Percentiles rank a stretch among this genome's conserved stretches.
Evolutionary conservation across 139 green algal species (phyloP).

Genomic region (Micromonas pusilla): DNA sequence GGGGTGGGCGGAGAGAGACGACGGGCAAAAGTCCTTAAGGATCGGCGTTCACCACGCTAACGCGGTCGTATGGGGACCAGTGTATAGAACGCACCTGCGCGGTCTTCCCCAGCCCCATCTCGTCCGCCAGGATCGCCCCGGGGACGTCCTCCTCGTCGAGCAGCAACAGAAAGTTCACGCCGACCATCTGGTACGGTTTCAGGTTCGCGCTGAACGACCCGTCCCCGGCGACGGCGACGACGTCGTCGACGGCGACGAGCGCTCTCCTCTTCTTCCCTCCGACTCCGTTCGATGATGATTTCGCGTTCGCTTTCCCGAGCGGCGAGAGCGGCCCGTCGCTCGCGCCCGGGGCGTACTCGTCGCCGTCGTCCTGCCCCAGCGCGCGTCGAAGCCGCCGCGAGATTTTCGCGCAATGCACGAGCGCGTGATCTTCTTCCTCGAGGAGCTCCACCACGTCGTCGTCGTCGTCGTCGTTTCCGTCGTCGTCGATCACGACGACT

Average conservation of each 20-base stretch:
- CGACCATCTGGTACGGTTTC: constrained; percentile 88
- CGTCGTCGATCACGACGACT: constrained; percentile 15
- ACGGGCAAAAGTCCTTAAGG: too few species aligned
- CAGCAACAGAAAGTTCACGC: constrained; percentile 88
- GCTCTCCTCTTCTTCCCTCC: constrained; percentile 27
- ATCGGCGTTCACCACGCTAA: too few species aligned
- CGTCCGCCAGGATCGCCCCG: constrained; percentile 77
- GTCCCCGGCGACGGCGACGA: not conserved
- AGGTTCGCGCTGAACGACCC: constrained; percentile 38
- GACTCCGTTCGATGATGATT: constrained; percentile 25
- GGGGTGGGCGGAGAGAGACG: too few species aligned
- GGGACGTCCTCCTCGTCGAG: constrained; percentile 48
- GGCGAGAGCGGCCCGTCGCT: not conserved
- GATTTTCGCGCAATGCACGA: constrained; percentile 47
- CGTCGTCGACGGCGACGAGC: not conserved
- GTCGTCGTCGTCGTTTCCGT: too few species aligned
- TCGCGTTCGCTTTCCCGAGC: too few species aligned
- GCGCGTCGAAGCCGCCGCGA: constrained; percentile 30
- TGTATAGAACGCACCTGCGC: too few species aligned
- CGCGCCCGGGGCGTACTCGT: not conserved
- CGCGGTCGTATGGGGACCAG: too few species aligned
- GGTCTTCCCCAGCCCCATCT: constrained; percentile 89
- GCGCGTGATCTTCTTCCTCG: constrained; percentile 40
- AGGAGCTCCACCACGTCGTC: too few species aligned
- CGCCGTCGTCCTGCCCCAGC: constrained; percentile 34